Percentiles rank a stretch among this genome's conserved stretches.
phyloP scores from a whole-genome alignment of 768 basidiomycete genomes.

The Trametes sanguinea region DNA sequence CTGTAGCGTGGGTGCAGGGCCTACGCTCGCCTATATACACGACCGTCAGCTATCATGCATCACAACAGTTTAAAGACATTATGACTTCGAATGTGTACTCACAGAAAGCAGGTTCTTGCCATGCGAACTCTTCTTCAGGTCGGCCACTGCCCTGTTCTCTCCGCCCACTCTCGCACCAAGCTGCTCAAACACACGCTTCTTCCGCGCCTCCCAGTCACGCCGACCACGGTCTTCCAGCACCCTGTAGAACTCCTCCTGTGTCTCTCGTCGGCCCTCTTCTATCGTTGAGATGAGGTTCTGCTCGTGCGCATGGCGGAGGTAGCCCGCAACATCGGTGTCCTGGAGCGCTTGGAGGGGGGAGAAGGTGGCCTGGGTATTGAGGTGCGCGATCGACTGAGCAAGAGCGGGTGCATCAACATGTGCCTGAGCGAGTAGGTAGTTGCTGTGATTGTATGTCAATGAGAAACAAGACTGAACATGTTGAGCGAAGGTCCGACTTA shows the following conservation, averaged over 20 bases:
- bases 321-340: constrained; percentile 93
- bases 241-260: constrained; percentile 82
- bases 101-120: constrained; percentile 58
- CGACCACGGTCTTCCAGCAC: constrained; percentile 73
- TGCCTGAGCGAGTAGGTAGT: constrained; percentile 91
- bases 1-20: constrained; percentile 65
- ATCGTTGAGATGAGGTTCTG: constrained; percentile 94
- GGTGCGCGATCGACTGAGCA: constrained; percentile 76
- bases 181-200: constrained; percentile 88
- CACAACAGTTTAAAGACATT: background rate
- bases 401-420: constrained; percentile 93
- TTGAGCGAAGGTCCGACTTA: constrained; percentile 37
- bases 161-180: constrained; percentile 67
- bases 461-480: background rate
- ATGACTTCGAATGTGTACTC: constrained; percentile 28
- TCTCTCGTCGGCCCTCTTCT: constrained; percentile 84
- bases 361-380: constrained; percentile 82
- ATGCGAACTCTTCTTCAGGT: constrained; percentile 64
- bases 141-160: constrained; percentile 55
- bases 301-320: constrained; percentile 92
- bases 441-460: constrained; percentile 44
- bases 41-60: background rate
- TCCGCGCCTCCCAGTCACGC: constrained; percentile 88
- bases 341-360: constrained; percentile 89
- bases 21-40: constrained; percentile 40